Evolutionary conservation across 1,139 yeast genomes (phyloP).

Genomic region (Maudiozyma humilis): DNA sequence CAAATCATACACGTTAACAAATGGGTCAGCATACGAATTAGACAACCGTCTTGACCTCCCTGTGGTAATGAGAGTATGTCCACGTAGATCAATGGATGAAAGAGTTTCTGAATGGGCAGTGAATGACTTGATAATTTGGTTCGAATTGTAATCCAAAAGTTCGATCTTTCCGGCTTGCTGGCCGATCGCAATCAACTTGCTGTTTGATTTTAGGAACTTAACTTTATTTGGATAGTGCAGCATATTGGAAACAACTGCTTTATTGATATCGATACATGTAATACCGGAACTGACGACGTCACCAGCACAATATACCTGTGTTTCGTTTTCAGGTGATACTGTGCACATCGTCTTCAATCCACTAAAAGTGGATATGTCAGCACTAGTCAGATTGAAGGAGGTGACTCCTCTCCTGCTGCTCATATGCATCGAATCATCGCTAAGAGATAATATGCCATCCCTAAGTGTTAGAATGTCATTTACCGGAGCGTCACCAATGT

Average conservation of each 20-base stretch:
- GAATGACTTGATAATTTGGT: slow-evolving; percentile 52
- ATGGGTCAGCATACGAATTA: slow-evolving; percentile 57
- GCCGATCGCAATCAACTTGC: slow-evolving; percentile 53
- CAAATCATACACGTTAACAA: slow-evolving; percentile 76
- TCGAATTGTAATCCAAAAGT: slow-evolving; percentile 59
- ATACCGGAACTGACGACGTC: slow-evolving; percentile 36
- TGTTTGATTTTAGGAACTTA: slow-evolving; percentile 35
- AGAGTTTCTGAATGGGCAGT: slow-evolving; percentile 68
- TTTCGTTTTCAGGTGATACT: slow-evolving; percentile 21
- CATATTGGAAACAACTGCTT: slow-evolving; percentile 33
- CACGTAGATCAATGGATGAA: slow-evolving; percentile 71
- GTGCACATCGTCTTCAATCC: slow-evolving; percentile 35
- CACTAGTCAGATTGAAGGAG: slow-evolving; percentile 34
- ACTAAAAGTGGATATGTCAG: slow-evolving; percentile 31
- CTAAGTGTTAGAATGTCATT: slow-evolving; percentile 45
- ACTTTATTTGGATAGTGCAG: slow-evolving; percentile 37
- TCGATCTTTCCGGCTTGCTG: slow-evolving; percentile 62
- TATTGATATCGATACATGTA: slow-evolving; percentile 55
- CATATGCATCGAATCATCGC: slow-evolving; percentile 44
- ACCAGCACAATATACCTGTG: slow-evolving; percentile 40
- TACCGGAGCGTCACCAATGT: slow-evolving; percentile 36
- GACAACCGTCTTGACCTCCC: slow-evolving; percentile 62
- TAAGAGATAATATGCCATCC: slow-evolving; percentile 53
- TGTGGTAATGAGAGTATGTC: slow-evolving; percentile 70
- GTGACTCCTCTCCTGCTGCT: slow-evolving; percentile 53